Conservation (phyloP, 805 yeast genomes). For the Isabelozyma heimii region DNA sequence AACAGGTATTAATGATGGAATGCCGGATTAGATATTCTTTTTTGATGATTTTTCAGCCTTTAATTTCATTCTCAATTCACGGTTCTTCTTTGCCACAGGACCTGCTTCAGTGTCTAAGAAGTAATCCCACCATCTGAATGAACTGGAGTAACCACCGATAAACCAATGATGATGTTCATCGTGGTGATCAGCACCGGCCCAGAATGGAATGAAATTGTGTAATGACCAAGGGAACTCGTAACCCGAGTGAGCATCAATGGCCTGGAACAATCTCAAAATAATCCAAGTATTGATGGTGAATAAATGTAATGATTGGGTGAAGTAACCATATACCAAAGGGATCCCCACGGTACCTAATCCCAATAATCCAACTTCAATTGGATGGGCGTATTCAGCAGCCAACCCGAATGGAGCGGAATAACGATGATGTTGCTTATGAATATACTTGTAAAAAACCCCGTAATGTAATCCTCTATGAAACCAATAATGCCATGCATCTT, state of each 20-base stretch:
- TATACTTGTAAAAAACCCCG: constrained; percentile 54
- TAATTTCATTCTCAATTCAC: constrained; percentile 43
- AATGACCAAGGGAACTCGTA: constrained; percentile 63
- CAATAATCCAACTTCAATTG: constrained; percentile 53
- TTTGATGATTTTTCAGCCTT: constrained; percentile 36
- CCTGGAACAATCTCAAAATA: constrained; percentile 51
- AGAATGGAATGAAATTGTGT: constrained; percentile 54
- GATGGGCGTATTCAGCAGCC: constrained; percentile 62
- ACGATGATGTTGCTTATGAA: constrained; percentile 60
- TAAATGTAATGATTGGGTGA: constrained; percentile 47
- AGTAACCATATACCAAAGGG: constrained; percentile 52
- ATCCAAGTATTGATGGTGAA: constrained; percentile 57
- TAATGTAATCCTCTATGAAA: constrained; percentile 55
- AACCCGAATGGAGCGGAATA: constrained; percentile 64
- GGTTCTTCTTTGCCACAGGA: constrained; percentile 45
- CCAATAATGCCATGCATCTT: constrained; percentile 63
- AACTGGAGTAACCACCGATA: constrained; percentile 57
- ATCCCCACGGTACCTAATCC: constrained; percentile 63
- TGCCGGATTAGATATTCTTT: constrained; percentile 10
- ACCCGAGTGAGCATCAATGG: constrained; percentile 61
- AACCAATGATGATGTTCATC: constrained; percentile 60
- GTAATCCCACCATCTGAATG: constrained; percentile 59
- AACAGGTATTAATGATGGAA: neutral
- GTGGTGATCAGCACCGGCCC: constrained; percentile 68
- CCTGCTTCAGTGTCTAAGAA: constrained; percentile 55